These are phyloP conservation scores for Yamadazyma taylorii DNA, from an alignment of 1,139 yeast genomes.

Conservation along the genomic window DNA sequence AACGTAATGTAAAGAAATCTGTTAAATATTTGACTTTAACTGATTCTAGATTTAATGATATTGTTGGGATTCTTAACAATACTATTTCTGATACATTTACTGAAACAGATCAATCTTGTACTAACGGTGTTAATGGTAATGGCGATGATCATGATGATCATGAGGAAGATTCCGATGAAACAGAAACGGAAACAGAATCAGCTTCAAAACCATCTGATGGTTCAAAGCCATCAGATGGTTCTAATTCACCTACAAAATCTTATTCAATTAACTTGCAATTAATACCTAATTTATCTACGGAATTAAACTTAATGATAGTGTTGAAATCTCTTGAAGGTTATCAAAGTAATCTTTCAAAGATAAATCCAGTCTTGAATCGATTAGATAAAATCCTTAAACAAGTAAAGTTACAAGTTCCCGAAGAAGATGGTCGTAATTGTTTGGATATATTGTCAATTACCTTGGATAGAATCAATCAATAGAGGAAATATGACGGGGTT, in stretches of 20 bases:
- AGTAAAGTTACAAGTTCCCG: slow-evolving; percentile 11
- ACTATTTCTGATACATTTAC: slow-evolving; percentile 34
- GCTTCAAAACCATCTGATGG: slow-evolving; percentile 6
- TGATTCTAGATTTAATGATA: slow-evolving; percentile 34
- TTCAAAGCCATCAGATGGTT: background rate
- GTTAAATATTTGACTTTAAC: slow-evolving; percentile 39
- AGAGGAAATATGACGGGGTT: slow-evolving; percentile 1
- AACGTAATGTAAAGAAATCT: slow-evolving; percentile 15
- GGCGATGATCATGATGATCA: background rate
- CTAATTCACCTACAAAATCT: background rate
- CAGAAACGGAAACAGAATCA: slow-evolving; percentile 5
- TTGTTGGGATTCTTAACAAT: slow-evolving; percentile 38
- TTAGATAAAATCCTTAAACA: slow-evolving; percentile 17
- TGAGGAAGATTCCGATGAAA: background rate
- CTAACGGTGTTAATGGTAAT: slow-evolving; percentile 9
- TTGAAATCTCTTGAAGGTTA: slow-evolving; percentile 29
- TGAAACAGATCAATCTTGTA: slow-evolving; percentile 15
- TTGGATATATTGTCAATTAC: slow-evolving; percentile 41
- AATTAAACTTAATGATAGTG: slow-evolving; percentile 54
- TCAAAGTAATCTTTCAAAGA: slow-evolving; percentile 18
- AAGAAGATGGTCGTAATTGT: slow-evolving; percentile 29
- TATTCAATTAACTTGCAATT: slow-evolving; percentile 23
- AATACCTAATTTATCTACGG: slow-evolving; percentile 50
- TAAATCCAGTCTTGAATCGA: slow-evolving; percentile 21
- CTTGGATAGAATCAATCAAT: slow-evolving; percentile 31